Percentiles rank a stretch among this genome's conserved stretches.
Conservation (phyloP, 208 protist species). For the Plasmodiophora brassicae region DNA sequence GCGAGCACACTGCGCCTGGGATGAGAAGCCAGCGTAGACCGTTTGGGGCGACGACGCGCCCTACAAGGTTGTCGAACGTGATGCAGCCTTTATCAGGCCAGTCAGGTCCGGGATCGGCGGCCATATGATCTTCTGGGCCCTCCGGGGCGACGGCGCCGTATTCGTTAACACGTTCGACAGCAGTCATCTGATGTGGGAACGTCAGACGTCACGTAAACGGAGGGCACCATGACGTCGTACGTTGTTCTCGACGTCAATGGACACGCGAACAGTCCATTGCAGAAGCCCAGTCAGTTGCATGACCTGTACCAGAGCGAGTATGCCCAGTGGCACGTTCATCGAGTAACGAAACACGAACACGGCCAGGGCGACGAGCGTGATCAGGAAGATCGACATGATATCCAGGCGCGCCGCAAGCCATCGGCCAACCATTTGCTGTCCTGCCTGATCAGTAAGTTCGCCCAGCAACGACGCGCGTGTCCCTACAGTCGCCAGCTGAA, state of each 20-base stretch:
- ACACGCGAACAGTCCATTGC: constrained; percentile 25
- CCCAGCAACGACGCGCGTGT: neutral
- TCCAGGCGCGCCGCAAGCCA: neutral
- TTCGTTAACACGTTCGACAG: constrained; percentile 25
- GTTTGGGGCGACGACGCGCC: neutral
- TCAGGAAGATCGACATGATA: neutral
- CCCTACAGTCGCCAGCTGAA: neutral
- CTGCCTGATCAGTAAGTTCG: neutral
- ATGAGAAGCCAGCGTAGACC: neutral
- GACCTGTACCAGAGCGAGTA: neutral
- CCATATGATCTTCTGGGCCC: neutral
- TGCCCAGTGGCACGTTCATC: neutral
- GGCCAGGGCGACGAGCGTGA: neutral
- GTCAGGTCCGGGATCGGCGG: neutral
- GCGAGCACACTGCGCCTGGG: neutral
- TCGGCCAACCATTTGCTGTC: neutral
- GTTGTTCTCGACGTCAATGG: constrained; percentile 18
- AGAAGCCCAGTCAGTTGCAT: neutral
- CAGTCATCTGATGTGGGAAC: constrained; percentile 12
- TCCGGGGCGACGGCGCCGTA: neutral
- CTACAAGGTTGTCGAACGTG: neutral
- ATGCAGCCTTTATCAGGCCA: constrained; percentile 22
- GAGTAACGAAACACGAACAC: neutral
- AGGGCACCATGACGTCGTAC: neutral
- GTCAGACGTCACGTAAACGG: neutral